Evolutionary conservation across 2,329 filamentous ascomycete genomes (phyloP).

Genomic region (Fusarium humuli): DNA sequence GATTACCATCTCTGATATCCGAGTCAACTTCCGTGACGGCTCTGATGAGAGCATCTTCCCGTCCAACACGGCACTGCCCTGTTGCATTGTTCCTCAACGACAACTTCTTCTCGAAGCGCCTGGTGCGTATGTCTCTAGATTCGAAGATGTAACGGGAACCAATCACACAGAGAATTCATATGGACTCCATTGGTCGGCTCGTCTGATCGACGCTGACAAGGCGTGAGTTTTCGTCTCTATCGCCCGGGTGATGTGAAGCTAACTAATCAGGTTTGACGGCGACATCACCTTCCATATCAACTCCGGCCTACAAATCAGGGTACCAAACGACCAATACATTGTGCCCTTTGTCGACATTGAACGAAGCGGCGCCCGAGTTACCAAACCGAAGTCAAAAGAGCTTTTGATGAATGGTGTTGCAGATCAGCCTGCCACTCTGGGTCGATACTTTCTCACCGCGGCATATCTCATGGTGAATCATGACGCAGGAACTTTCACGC

Average conservation of each 20-base stretch:
- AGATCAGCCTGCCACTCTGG: constrained; percentile 44
- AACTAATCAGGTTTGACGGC: constrained; percentile 43
- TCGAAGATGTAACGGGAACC: constrained; percentile 35
- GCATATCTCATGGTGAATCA: constrained; percentile 53
- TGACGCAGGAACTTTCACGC: constrained; percentile 48
- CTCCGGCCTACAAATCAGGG: constrained; percentile 45
- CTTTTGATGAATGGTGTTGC: constrained; percentile 42
- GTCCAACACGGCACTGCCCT: constrained; percentile 36
- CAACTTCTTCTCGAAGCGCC: constrained; percentile 49
- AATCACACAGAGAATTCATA: constrained; percentile 17
- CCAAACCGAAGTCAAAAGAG: constrained; percentile 36
- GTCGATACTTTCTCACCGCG: constrained; percentile 50
- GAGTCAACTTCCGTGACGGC: constrained; percentile 47
- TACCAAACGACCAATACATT: constrained; percentile 49
- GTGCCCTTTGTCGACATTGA: constrained; percentile 46
- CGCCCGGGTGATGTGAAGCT: background rate
- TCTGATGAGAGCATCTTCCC: constrained; percentile 46
- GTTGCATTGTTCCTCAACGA: constrained; percentile 49
- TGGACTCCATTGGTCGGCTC: constrained; percentile 34
- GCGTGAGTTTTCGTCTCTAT: constrained; percentile 4
- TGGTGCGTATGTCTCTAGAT: constrained; percentile 25
- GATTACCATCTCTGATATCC: constrained; percentile 36
- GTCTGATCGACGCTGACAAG: constrained; percentile 34
- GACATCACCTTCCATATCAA: constrained; percentile 47
- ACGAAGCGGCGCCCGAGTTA: constrained; percentile 41